These are phyloP conservation scores for Fonsecaea nubica DNA, from an alignment of 2,329 filamentous ascomycete genomes.

Conservation along the genomic window DNA sequence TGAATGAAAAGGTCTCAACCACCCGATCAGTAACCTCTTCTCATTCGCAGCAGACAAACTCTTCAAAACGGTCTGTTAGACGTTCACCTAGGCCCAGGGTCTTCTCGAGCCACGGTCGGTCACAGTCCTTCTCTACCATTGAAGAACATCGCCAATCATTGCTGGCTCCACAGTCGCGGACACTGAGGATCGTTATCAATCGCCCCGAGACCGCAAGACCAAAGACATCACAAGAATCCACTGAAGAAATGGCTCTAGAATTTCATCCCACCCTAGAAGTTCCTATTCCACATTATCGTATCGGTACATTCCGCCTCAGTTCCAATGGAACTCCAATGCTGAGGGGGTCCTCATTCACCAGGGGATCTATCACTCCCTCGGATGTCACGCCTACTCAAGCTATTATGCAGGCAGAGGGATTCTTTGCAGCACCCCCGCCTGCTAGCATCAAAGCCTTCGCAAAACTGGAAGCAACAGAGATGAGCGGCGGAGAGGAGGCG, in stretches of 20 bases:
- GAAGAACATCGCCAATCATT: conserved; percentile 63
- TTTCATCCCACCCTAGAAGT: conserved; percentile 70
- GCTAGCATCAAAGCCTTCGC: conserved; percentile 34
- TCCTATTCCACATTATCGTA: conserved; percentile 80
- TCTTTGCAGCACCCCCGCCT: conserved; percentile 28
- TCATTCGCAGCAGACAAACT: conserved; percentile 19
- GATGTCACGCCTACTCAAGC: conserved; percentile 49
- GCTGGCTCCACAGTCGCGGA: conserved; percentile 61
- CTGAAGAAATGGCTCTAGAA: conserved; percentile 35
- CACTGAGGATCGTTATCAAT: conserved; percentile 81
- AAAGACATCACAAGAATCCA: conserved; percentile 66
- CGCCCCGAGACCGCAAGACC: conserved; percentile 69
- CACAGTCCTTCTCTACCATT: conserved; percentile 76
- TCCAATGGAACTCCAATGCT: conserved; percentile 76
- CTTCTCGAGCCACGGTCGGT: conserved; percentile 37
- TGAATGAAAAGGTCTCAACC: conserved; percentile 4
- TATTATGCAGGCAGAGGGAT: conserved; percentile 26
- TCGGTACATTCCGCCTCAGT: conserved; percentile 83
- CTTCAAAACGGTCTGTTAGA: conserved; percentile 19
- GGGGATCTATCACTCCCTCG: conserved; percentile 60
- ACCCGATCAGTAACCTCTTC: conserved; percentile 24
- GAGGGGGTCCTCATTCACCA: conserved; percentile 77
- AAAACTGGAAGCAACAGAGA: conserved; percentile 21
- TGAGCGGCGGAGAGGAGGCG: conserved; percentile 33
- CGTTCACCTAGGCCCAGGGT: conserved; percentile 6